Evolutionary conservation across 768 basidiomycete genomes (phyloP), one percentile per base, ranked within the genome.

Genomic region (Amanita rubescens): DNA sequence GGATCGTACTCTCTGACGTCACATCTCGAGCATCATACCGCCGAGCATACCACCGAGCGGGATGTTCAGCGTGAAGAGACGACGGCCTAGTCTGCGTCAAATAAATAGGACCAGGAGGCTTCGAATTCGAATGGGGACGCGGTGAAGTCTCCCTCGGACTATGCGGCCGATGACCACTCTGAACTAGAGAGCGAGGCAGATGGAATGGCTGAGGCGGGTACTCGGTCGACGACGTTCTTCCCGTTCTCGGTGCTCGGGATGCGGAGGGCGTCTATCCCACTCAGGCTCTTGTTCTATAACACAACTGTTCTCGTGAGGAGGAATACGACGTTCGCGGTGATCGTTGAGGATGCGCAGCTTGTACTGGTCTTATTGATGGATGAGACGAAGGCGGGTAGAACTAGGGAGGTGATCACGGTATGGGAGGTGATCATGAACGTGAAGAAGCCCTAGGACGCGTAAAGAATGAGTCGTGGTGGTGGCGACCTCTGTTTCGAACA

Each of bases 131-230:
- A 30, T 77, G 78, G 1, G 75, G 74, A 20, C 84, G 77, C 3
- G 86, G 85, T 1, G 85, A 87, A 0, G 77, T 74, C 42, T 82
- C 78, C 49, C 79, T 74, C 25, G 85, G 82, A 54, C 79, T 84
- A 24, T 71, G 70, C 0, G 65, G 62, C 14, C 71, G 68, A 55
- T 71, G 67, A 19, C 62, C 65, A 9, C 65, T 61, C 35, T 70
- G 58, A n/a, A 54, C 62, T n/a, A 69, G 77, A 3, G 77, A 75
- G 34, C 72, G 69, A 17, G 72, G 65, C 12, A 72, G 69, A 55
- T 77, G 74, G 61, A 73, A 71, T 1, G 54, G 54, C 19, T 66
- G 67, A 24, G 67, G 60, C 10, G 68, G 72, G 57, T 77, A 77
- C 4, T 78, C 6, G 65, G 66, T 14, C 73, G 67, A 15, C 78